Evolutionary conservation across 148 eudicot species (phyloP).

Genomic region (Agrostemma githago): DNA sequence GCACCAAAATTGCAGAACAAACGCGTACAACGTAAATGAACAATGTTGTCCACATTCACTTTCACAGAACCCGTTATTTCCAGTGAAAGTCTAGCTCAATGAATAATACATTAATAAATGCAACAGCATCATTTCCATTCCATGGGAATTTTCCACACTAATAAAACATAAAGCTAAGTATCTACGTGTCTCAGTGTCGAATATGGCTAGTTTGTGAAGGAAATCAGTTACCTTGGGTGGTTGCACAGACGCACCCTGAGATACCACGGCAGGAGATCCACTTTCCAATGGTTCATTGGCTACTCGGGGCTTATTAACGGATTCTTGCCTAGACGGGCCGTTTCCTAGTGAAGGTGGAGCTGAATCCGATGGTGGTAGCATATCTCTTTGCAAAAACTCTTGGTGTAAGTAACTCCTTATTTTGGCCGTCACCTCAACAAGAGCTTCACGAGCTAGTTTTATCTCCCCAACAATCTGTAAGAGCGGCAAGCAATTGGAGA

Average conservation of each 20-base stretch:
- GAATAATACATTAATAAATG: neutral
- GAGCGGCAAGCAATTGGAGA: slow-evolving; percentile 15
- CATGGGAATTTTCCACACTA: neutral
- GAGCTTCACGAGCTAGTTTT: slow-evolving; percentile 90
- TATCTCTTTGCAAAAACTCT: slow-evolving; percentile 57
- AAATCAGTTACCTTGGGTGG: slow-evolving; percentile 46
- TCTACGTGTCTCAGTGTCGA: neutral
- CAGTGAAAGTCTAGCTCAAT: neutral
- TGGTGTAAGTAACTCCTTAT: slow-evolving; percentile 60
- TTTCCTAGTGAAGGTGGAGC: slow-evolving; percentile 40
- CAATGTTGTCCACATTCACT: neutral
- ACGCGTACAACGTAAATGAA: neutral
- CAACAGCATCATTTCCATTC: neutral
- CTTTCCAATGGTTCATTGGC: slow-evolving; percentile 36
- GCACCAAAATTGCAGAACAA: neutral
- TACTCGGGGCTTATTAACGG: slow-evolving; percentile 33
- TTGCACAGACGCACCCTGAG: slow-evolving; percentile 34
- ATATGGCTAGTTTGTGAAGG: neutral
- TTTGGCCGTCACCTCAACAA: slow-evolving; percentile 82
- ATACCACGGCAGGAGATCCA: slow-evolving; percentile 39
- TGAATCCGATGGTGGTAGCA: slow-evolving; percentile 34
- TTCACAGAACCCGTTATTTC: neutral
- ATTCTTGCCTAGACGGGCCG: slow-evolving; percentile 39
- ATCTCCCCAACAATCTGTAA: slow-evolving; percentile 92
- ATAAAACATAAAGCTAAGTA: neutral